Evolutionary conservation across 148 eudicot genomes (phyloP), one percentile per base, ranked within the genome.

Genomic region (Talinum fruticosum): DNA sequence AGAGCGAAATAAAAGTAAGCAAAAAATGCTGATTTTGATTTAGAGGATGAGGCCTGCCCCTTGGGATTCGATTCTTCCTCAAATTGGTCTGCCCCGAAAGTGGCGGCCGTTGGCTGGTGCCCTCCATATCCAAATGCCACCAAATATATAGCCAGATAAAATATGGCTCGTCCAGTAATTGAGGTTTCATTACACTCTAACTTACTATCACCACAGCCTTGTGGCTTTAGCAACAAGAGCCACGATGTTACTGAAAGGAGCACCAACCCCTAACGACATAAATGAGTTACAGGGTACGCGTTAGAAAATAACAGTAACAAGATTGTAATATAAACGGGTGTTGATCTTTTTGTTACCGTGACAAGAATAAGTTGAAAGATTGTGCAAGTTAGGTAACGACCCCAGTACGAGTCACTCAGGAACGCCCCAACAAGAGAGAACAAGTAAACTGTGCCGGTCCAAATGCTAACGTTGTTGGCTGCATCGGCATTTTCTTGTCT

Each of bases 51-150:
- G 57, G 15, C 57, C 2, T 32, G 82, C 14, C 85, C 80, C 76
- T 88, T 84, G 0, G 87, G 82, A 24, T 82, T 67, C 16, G 75
- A 32, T 24, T 87, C 93, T 29, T 90, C 91, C 29, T 88, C 91
- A 30, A 96, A 96, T 70, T 96, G 99, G 86, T 96, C 99, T 10
- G 97, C 86, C 28, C 99, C 99, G 24, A 96, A 89, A 37, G 99
- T 96, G 21, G 97, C 99, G 34, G 92, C 5, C 7, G 95, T 89
- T 29, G 99, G 99, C 64, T 96, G 99, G 79, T 96, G 95, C 5
- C 99, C 99, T 12, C 99, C 99, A 47, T 96, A 96, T 16, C 99
- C 99, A 23, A 96, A 85, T 26, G 99, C 99, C 30, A 93, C 95
- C 66, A 96, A 69, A 79, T 96, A 96, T 26, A 91, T 89, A 5